Percentiles rank a stretch among this genome's conserved stretches.
Conservation (phyloP, 106 monocot species). For the Narthecium ossifragum region DNA sequence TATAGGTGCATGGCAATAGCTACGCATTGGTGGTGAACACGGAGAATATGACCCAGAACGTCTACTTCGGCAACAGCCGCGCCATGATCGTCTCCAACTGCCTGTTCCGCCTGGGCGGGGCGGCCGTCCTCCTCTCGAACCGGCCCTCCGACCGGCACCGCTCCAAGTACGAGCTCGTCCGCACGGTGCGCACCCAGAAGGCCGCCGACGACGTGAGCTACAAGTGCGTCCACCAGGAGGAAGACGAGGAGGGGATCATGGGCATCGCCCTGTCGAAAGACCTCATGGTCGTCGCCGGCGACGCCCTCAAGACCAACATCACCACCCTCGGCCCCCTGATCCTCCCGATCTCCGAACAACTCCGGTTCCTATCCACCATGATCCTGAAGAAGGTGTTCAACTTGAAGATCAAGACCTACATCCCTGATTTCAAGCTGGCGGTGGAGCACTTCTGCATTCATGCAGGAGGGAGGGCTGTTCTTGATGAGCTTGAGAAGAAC, state of each 20-base stretch:
- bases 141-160: not conserved
- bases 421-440: slow-evolving; percentile 4
- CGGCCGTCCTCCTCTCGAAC: slow-evolving; percentile 10
- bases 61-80: slow-evolving; percentile 4
- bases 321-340: slow-evolving; percentile 5
- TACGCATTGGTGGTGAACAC: slow-evolving; percentile 1
- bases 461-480: slow-evolving; percentile 5
- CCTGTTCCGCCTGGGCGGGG: slow-evolving; percentile 3
- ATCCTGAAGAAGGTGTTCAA: not conserved
- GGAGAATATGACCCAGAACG: slow-evolving; percentile 2
- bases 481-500: slow-evolving; percentile 5
- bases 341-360: slow-evolving; percentile 5
- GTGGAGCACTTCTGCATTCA: slow-evolving; percentile 12
- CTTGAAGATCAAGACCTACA: not conserved
- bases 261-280: slow-evolving; percentile 5
- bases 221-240: slow-evolving; percentile 6
- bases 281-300: not conserved
- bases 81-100: slow-evolving; percentile 3
- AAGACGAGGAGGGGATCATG: not conserved
- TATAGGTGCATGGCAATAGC: slow-evolving; percentile 6
- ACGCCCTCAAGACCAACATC: slow-evolving; percentile 1
- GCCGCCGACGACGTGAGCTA: not conserved
- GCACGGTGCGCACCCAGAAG: not conserved
- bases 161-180: not conserved
- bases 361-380: not conserved